Evolutionary conservation across 371 early-diverging fungal genomes (phyloP).

Genomic region (Rhizopus microsporus): DNA sequence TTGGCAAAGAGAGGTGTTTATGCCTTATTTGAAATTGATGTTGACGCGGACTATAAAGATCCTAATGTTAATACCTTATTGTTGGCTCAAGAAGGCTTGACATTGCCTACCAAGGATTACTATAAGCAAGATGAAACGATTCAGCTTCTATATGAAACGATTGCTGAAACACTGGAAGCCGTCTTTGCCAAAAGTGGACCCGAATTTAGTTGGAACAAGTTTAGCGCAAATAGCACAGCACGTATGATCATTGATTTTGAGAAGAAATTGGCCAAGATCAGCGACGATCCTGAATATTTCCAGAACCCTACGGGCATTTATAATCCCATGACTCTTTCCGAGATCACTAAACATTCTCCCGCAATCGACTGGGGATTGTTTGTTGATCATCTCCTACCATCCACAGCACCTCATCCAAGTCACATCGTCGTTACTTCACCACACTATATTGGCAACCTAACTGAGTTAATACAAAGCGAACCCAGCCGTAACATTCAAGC

Average conservation of each 20-base stretch:
- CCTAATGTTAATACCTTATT: slow-evolving; percentile 45
- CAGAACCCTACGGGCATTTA: slow-evolving; percentile 48
- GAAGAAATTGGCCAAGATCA: slow-evolving; percentile 37
- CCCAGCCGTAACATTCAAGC: slow-evolving; percentile 36
- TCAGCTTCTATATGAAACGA: slow-evolving; percentile 30
- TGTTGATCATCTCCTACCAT: slow-evolving; percentile 33
- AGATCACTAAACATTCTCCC: slow-evolving; percentile 39
- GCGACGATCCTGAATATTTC: slow-evolving; percentile 33
- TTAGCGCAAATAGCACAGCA: slow-evolving; percentile 20
- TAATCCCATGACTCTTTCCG: slow-evolving; percentile 46
- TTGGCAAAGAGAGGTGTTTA: slow-evolving; percentile 17
- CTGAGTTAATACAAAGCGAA: slow-evolving; percentile 27
- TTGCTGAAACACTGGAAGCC: slow-evolving; percentile 28
- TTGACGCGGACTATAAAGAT: slow-evolving; percentile 46
- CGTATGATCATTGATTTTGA: slow-evolving; percentile 50
- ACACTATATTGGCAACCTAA: slow-evolving; percentile 37
- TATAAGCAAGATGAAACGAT: slow-evolving; percentile 46
- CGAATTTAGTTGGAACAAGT: slow-evolving; percentile 37
- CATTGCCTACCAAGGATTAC: slow-evolving; percentile 61
- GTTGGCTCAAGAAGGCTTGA: slow-evolving; percentile 52
- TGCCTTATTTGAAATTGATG: slow-evolving; percentile 21
- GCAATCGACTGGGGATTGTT: slow-evolving; percentile 46
- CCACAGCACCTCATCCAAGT: slow-evolving; percentile 25
- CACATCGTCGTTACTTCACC: slow-evolving; percentile 48
- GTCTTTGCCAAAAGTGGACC: slow-evolving; percentile 44